These are phyloP conservation scores for Exobasidium cylindrosporum DNA, from an alignment of 1,284 basidiomycete species.

Conservation along the genomic window DNA sequence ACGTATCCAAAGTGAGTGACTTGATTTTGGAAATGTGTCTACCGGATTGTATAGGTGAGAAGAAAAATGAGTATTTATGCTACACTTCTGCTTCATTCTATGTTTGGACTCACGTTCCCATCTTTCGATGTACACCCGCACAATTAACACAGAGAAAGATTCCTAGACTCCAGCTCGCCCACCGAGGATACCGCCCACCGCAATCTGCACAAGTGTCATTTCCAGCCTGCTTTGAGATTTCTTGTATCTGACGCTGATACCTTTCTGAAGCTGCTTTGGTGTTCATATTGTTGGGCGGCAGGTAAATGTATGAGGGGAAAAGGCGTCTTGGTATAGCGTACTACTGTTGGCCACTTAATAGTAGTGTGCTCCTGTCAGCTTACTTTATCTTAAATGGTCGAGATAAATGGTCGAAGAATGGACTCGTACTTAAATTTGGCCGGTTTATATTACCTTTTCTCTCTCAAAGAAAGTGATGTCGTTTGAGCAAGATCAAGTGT, in stretches of 20 bases:
- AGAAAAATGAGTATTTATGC: slow-evolving; percentile 63
- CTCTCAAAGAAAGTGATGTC: no score
- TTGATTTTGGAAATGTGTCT: slow-evolving; percentile 63
- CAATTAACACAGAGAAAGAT: slow-evolving; percentile 66
- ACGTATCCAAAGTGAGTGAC: slow-evolving; percentile 75
- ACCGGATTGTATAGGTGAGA: no score
- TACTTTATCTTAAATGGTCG: no score
- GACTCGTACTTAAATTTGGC: no score
- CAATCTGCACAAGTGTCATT: slow-evolving; percentile 85
- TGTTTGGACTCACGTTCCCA: no score
- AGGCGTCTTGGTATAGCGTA: no score
- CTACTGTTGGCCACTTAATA: no score
- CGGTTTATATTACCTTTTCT: no score
- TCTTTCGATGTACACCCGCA: slow-evolving; percentile 80
- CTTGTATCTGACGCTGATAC: slow-evolving; percentile 67
- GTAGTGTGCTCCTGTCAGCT: no score
- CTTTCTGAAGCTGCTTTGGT: slow-evolving; percentile 60
- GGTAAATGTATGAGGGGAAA: no score
- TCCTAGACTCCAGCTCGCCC: slow-evolving; percentile 72
- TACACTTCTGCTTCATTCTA: slow-evolving; percentile 76
- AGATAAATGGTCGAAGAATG: no score
- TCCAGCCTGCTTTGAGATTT: slow-evolving; percentile 68
- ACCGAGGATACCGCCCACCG: slow-evolving; percentile 70
- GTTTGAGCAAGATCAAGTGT: no score
- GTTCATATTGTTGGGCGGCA: slow-evolving; percentile 26